Percentiles rank a stretch among this genome's conserved stretches.
Conservation (phyloP, 192 early-diverging fungal genomes). For the Geranomyces michiganensis region DNA sequence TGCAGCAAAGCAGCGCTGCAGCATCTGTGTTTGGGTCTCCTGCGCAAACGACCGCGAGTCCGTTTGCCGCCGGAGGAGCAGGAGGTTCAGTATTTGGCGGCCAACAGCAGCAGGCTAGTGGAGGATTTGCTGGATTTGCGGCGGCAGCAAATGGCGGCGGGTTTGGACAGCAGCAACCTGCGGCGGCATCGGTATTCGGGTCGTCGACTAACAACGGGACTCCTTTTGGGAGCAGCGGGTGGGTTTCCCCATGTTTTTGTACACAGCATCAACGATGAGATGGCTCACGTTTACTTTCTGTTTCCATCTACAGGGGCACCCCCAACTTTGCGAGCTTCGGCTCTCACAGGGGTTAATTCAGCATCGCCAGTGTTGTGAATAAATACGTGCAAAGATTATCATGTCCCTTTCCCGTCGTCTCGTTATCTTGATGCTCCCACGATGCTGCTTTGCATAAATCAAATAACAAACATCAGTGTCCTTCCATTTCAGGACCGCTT, state of each 20-base stretch:
- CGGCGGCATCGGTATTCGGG: background rate
- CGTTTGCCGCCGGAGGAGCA: background rate
- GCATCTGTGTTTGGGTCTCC: too few species aligned
- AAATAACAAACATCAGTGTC: too few species aligned
- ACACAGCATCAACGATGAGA: background rate
- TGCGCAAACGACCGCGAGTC: too few species aligned
- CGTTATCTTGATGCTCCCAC: too few species aligned
- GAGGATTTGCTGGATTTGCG: background rate
- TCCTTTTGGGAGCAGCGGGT: background rate
- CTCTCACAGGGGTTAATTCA: background rate
- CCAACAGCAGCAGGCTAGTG: background rate
- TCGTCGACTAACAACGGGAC: background rate
- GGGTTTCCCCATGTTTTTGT: background rate
- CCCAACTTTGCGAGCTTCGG: conserved; percentile 9
- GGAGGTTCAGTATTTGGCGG: background rate
- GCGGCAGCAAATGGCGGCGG: background rate
- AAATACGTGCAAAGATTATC: too few species aligned
- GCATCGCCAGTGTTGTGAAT: too few species aligned
- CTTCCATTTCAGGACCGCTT: too few species aligned
- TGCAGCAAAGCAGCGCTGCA: too few species aligned
- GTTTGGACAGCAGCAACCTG: background rate
- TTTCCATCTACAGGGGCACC: background rate
- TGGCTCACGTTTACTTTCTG: background rate
- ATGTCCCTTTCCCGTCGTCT: too few species aligned
- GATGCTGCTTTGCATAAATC: too few species aligned